Conservation (phyloP, 1,139 yeast genomes). For the Candida sp. region DNA sequence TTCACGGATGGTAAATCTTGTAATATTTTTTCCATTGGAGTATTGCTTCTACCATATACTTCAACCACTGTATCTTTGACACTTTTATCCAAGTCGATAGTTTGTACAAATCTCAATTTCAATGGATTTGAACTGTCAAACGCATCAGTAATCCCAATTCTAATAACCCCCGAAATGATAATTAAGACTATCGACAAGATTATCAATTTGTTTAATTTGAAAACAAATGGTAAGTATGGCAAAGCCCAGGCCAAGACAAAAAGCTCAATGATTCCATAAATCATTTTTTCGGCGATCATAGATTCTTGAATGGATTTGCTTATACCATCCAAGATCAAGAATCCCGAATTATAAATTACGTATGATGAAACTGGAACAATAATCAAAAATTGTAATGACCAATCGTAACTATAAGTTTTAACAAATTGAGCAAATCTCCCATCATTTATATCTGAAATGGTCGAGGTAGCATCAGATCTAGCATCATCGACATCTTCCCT, state of each 20-base stretch:
- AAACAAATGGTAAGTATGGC: slow-evolving; percentile 68
- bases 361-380: slow-evolving; percentile 65
- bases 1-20: slow-evolving; percentile 65
- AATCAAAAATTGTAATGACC: slow-evolving; percentile 71
- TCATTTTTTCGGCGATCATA: slow-evolving; percentile 35
- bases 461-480: slow-evolving; percentile 6
- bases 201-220: slow-evolving; percentile 58
- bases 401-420: slow-evolving; percentile 62
- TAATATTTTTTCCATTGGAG: slow-evolving; percentile 35
- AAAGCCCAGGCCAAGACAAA: slow-evolving; percentile 42
- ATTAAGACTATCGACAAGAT: slow-evolving; percentile 29
- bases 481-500: slow-evolving; percentile 11
- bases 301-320: slow-evolving; percentile 73
- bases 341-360: slow-evolving; percentile 48
- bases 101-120: slow-evolving; percentile 66
- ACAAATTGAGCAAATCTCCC: slow-evolving; percentile 13
- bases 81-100: slow-evolving; percentile 38
- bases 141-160: slow-evolving; percentile 42
- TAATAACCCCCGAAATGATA: slow-evolving; percentile 32
- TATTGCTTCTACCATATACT: slow-evolving; percentile 52
- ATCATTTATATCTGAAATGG: slow-evolving; percentile 11
- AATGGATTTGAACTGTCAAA: slow-evolving; percentile 60
- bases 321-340: slow-evolving; percentile 57
- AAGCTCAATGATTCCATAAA: slow-evolving; percentile 41
- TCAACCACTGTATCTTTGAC: slow-evolving; percentile 33